A percentile compares a stretch with the other conserved stretches of the same genome.
Evolutionary conservation across 2,329 filamentous ascomycete species (phyloP).

Genomic region (Talaromyces rugulosus): DNA sequence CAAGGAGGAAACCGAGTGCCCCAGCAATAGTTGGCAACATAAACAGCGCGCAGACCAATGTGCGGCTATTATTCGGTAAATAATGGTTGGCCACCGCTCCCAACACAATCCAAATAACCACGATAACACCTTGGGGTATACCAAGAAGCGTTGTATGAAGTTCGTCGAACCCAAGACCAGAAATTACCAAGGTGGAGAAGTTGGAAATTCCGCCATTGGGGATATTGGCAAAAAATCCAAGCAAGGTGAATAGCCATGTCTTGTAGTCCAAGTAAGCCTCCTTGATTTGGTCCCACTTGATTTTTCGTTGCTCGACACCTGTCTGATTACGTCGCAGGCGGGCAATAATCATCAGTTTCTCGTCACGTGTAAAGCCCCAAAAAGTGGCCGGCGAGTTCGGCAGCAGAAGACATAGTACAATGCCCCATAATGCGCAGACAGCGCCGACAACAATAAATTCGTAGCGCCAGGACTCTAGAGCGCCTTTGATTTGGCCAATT

Average conservation of each 20-base stretch:
- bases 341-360: slow-evolving; percentile 9
- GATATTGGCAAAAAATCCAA: slow-evolving; percentile 17
- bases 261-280: slow-evolving; percentile 10
- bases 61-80: slow-evolving; percentile 19
- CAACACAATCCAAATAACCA: slow-evolving; percentile 22
- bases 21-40: slow-evolving; percentile 21
- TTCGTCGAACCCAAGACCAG: slow-evolving; percentile 40
- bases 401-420: slow-evolving; percentile 5
- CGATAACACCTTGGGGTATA: slow-evolving; percentile 33
- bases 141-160: slow-evolving; percentile 33
- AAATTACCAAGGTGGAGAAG: slow-evolving; percentile 27
- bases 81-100: slow-evolving; percentile 18
- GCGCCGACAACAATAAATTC: slow-evolving; percentile 7
- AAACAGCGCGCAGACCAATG: slow-evolving; percentile 18
- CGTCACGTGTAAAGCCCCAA: slow-evolving; percentile 5
- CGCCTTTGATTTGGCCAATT: slow-evolving; percentile 1
- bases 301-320: slow-evolving; percentile 7
- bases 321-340: slow-evolving; percentile 8
- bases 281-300: slow-evolving; percentile 6
- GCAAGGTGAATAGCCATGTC: slow-evolving; percentile 4
- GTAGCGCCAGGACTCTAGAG: slow-evolving; percentile 3
- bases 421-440: slow-evolving; percentile 6
- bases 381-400: slow-evolving; percentile 10
- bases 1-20: slow-evolving; percentile 17
- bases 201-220: slow-evolving; percentile 30